Evolutionary conservation across 345 rosid genomes (phyloP), one percentile per base, ranked within the genome.

Genomic region (Citrus sp.): DNA sequence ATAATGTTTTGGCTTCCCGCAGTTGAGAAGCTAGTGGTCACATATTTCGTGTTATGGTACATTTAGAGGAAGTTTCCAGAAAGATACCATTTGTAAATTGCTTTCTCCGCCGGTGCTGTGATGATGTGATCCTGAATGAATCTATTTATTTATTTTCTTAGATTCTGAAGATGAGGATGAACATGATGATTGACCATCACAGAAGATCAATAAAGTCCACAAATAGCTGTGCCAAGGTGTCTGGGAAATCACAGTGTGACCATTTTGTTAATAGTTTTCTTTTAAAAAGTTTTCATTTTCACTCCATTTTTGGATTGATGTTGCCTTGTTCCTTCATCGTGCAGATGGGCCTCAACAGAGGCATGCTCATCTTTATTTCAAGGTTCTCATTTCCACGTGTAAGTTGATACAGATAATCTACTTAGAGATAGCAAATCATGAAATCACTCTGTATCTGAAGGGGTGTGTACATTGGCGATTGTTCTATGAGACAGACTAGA

Each of bases 151-250:
- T 65, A 14, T 37, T 81, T 76, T 8, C 81, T 65, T 82, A 88
- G 91, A 86, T 78, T 88, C 91, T 61, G 89, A 88, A 73, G 84
- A 67, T 10, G 87, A 86, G 60, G 81, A 70, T 54, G 87, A 79
- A 64, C 91, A 83, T 74, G 70, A 70, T 55, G 85, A 88, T 40
- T 88, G 77, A 85, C 60, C 58, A 61, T 69, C 59, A 69, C 16
- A 58, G 32, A 72, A 37, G 16, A 49, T 22, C 49, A 9, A 75
- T 63, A 63, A 55, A 32, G 22, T 49, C 24, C 34, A 76, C 16
- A 32, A 16, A 54, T 51, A n/a, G 16, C 37, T 54, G 72, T 16
- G 24, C 35, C 30, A 76, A 76, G 63, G 78, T 65, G 46, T 32
- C 34, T n/a, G 9, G 5, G 56, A 75, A 75, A 30, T 46, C 61